Base-by-base conservation (phyloP, 179 eudicot genomes). In the Beta macrorhiza region DNA sequence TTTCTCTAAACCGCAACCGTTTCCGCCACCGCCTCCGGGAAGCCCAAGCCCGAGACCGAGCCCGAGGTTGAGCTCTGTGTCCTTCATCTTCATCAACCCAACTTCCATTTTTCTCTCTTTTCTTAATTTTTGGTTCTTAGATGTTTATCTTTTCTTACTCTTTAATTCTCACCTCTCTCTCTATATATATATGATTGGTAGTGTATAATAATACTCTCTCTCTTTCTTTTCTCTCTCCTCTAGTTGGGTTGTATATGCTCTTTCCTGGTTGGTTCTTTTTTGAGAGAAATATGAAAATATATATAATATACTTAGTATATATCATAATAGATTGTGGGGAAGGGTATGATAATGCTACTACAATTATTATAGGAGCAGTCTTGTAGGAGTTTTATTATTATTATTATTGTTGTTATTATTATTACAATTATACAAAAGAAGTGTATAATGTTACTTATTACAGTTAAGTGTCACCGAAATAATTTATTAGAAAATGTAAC, bases 21-120 rank as follows among this genome's bases (percentile, higher is more conserved):
- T 67, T 0, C 62, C 90, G 2, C 76, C 84, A 0, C 88, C 82
- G 1, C 88, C 90, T n/a, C 92, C 88, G 0, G 90, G 83, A 5
- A 91, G 87, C 62, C 95, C 81, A 19, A 84, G 79, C 12, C 84
- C 84, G 11, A 84, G 87, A 17, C 87, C 87, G 2, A 84, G 82
- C 55, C 87, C 87, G 12, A 84, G 87, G 57, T 70, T 82, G 29
- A 93, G 86, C 90, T 93, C 98, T 4, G 97, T 93, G 83, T 88
- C 98, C 67, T 88, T 90, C 72, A 88, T 87, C 75, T 81, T 85
- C 75, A 80, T 57, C 51, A 80, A 78, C 71, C 84, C 87, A 81
- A 85, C 84, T 74, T 85, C 87, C 84, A 85, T 75, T 59, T 32
- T 49, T 42, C 52, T 45, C 37, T 15, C 10, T 71, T 20, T 57